Evolutionary conservation across 1,284 basidiomycete genomes (phyloP), one percentile per base, ranked within the genome.

Genomic region (Volvariella surrecta): DNA sequence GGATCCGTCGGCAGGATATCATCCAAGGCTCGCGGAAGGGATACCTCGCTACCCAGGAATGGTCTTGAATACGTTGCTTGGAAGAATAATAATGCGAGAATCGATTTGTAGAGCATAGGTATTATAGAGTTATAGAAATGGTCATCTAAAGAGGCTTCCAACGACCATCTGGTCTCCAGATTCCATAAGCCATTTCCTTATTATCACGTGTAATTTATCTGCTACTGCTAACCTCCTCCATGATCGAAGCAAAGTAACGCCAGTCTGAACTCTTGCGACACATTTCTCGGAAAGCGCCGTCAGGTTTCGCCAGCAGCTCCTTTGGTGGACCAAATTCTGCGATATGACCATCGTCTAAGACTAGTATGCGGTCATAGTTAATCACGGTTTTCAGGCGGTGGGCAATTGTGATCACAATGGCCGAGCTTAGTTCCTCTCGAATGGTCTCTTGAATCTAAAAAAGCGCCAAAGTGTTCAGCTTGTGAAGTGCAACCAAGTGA

Each of bases 321-420:
- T 61, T 63, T 0, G 89, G 89, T 3, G 76, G 70, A 49, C 84
- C 90, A 56, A 84, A 85, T 56, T 89, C 83, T 3, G 73, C 61
- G 37, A 88, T 69, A 40, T 65, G 65, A 11, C 93, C 93, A 15
- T 82, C 68, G 50, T 84, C 80, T 61, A 97, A 76, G 10, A 96
- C 91, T 19, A 96, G 62, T 8, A 97, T 80, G 28, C 82, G 76
- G 51, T 89, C 83, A 31, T 82, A 90, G 53, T 92, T 83, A 47
- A 95, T 76, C 54, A 96, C 93, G 2, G 93, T 96, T 58, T 94
- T 90, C 45, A 96, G 67, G 1, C 91, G 78, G 60, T 93, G 90
- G 16, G 89, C 89, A 52, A 41, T 34, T 48, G 35, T 32, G 34
- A 11, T 9, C 32, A 32, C 77, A 30, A 89, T 82, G 0, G 83